phyloP scores from a whole-genome alignment of 2,329 filamentous ascomycete species.

The Arachnomyces sp. region DNA sequence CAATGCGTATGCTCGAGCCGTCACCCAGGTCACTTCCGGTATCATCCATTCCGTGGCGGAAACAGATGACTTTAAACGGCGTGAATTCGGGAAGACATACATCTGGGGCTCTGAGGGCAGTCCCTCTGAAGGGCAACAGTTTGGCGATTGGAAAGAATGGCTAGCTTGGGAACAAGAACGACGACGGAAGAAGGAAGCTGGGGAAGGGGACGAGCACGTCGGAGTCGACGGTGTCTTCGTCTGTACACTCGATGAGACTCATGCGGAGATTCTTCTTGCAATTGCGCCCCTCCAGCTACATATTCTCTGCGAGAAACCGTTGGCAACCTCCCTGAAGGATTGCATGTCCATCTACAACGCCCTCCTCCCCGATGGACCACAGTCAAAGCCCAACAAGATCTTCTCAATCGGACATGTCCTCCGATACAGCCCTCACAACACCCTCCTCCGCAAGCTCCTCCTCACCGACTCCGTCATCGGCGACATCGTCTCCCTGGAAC shows the following conservation, averaged over 20 bases:
- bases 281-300: constrained; percentile 64
- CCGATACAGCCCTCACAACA: constrained; percentile 87
- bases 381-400: constrained; percentile 38
- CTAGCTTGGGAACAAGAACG: constrained; percentile 61
- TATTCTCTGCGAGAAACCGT: constrained; percentile 90
- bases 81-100: constrained; percentile 59
- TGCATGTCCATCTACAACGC: constrained; percentile 61
- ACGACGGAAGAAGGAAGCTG: constrained; percentile 45
- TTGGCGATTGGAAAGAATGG: constrained; percentile 66
- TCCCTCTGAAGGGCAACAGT: constrained; percentile 56
- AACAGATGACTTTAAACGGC: constrained; percentile 67
- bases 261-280: constrained; percentile 69
- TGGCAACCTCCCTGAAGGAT: constrained; percentile 69
- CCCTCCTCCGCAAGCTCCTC: constrained; percentile 69
- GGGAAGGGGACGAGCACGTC: constrained; percentile 38
- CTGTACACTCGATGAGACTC: constrained; percentile 79
- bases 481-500: constrained; percentile 75
- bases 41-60: constrained; percentile 73
- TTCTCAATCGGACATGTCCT: constrained; percentile 93
- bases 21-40: constrained; percentile 56
- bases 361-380: constrained; percentile 18
- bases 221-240: constrained; percentile 61
- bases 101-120: constrained; percentile 54
- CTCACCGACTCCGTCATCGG: constrained; percentile 69
- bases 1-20: constrained; percentile 61